Base-by-base conservation (phyloP, 1,284 basidiomycete species). In the Xerocomus nothofagi region DNA sequence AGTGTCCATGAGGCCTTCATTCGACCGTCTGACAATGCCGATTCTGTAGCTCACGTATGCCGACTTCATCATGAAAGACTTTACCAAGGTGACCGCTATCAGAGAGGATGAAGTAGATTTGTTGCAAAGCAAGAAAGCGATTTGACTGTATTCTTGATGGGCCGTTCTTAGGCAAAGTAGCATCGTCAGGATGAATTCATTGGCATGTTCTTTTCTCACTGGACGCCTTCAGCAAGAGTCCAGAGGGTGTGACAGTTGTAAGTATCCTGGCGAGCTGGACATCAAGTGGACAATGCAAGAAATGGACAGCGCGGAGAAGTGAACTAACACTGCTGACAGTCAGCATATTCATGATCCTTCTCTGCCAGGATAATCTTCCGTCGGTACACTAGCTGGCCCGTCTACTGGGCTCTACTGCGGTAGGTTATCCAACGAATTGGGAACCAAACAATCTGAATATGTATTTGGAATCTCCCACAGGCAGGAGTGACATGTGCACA, bases 51-150 rank as follows among this genome's bases (percentile, higher is more conserved):
- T 76, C 56, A 66, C 86, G 68, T 63, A 71, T 34, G 76, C 75
- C 29, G 77, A 79, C 58, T 70, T 72, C 50, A 59, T 67, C 12
- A 73, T 79, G 77, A 57, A 69, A 46, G 67, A 68, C 24, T 80
- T 80, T 47, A 66, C 66, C 26, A 80, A 80, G 61, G 63, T 76
- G 9, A 73, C 76, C 20, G 78, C 71, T 24, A 56, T 74, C 38
- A 68, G 76, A 52, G 55, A 69, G 30, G 76, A 78, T 48, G 77
- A 78, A 53, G 62, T 64, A 15, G 58, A 41, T 9, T 37, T 31
- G 15, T 37, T 30, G 12, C 34, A 30, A 15, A 49, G 36, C 42
- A 54, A 57, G 38, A 63, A 61, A 34, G 36, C 44, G 27, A 39
- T 26, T 39, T 62, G 44, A 58, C 12, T 23, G 34, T n/a, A 31